A percentile compares a stretch with the other conserved stretches of the same genome.
These are phyloP conservation scores for Oryza australiensis DNA, from an alignment of 176 grass and related monocot genomes.

Conservation along the genomic window DNA sequence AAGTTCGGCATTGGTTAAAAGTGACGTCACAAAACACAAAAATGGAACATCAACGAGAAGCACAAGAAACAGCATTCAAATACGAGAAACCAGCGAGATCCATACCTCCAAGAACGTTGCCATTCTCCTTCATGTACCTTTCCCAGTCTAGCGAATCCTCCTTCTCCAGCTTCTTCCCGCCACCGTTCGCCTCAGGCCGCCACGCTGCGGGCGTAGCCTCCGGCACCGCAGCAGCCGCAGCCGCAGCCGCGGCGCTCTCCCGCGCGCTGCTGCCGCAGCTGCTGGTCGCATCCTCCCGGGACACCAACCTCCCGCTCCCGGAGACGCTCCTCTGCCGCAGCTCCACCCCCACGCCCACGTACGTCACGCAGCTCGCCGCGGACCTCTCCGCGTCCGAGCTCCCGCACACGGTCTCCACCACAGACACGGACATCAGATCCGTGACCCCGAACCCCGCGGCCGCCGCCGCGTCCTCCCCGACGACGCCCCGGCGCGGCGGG, in stretches of 20 bases:
- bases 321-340: conserved; percentile 80
- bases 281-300: conserved; percentile 42
- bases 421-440: conserved; percentile 46
- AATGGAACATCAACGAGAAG: not conserved
- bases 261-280: conserved; percentile 55
- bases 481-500: conserved; percentile 7
- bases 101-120: conserved; percentile 59
- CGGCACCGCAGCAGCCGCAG: conserved; percentile 8
- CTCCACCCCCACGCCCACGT: conserved; percentile 71
- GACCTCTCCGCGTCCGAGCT: conserved; percentile 51
- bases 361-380: conserved; percentile 55
- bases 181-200: conserved; percentile 46
- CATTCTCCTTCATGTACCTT: conserved; percentile 62
- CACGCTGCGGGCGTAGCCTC: conserved; percentile 26
- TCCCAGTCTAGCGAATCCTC: conserved; percentile 87
- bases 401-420: conserved; percentile 51
- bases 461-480: not conserved
- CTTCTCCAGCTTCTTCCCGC: conserved; percentile 67
- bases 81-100: conserved; percentile 22
- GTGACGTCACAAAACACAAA: not conserved
- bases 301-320: conserved; percentile 35
- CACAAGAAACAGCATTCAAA: not conserved
- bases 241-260: conserved; percentile 31
- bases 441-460: conserved; percentile 21
- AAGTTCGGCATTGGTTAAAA: not conserved